These are phyloP conservation scores for Magnusiomyces paraingens DNA, from an alignment of 1,139 yeast genomes.

Conservation along the genomic window DNA sequence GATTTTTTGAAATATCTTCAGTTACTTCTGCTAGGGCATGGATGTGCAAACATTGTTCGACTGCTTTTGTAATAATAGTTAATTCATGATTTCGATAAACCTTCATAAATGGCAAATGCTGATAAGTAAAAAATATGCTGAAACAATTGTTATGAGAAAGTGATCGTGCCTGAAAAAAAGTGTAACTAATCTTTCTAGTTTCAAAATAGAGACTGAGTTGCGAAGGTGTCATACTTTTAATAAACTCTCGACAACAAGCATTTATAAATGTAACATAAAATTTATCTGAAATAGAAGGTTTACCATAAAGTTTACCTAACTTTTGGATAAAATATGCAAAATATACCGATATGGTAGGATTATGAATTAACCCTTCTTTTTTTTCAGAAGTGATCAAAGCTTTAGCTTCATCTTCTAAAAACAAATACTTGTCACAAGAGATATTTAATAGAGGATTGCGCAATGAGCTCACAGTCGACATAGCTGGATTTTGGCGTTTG, in stretches of 20 bases:
- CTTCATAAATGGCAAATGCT: not conserved
- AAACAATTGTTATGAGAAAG: not conserved
- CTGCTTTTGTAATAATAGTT: not conserved
- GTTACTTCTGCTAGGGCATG: not conserved
- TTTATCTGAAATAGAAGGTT: not conserved
- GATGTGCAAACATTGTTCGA: not conserved
- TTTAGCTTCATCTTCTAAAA: no score
- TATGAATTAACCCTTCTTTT: not conserved
- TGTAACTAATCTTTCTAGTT: not conserved
- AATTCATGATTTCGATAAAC: not conserved
- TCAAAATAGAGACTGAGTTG: not conserved
- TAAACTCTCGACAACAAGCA: not conserved
- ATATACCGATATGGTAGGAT: not conserved
- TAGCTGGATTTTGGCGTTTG: no score
- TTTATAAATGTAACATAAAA: constrained; percentile 2
- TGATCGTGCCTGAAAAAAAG: not conserved
- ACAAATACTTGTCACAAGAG: no score
- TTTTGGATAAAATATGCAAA: not conserved
- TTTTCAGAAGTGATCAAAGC: no score
- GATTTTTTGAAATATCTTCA: not conserved
- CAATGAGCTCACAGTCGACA: no score
- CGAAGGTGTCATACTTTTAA: not conserved
- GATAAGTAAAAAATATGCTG: not conserved
- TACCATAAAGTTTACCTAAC: not conserved
- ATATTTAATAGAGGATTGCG: no score